Base-by-base conservation (phyloP, 2,329 filamentous ascomycete genomes). In the Sclerotinia glacialis region DNA sequence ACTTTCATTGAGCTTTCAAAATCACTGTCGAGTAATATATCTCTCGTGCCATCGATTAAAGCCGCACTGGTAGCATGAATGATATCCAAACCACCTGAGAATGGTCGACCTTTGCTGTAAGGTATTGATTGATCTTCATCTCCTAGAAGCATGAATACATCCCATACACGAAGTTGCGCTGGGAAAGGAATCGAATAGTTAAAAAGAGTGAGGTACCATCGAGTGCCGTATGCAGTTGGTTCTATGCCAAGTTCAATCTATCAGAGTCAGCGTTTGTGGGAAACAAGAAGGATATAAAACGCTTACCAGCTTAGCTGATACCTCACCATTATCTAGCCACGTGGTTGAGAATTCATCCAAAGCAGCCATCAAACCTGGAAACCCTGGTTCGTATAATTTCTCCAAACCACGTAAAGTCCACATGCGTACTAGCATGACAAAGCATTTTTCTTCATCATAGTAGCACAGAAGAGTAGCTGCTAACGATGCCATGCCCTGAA, bases 1-100 rank as follows among this genome's bases (percentile, higher is more conserved):
- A 93, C 90, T 80, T 97, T 98, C 95, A 99, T 99, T 56, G 91
- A 91, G 74, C 96, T 96, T 77, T 99, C 95, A 78, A 98, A 99
- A 77, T 99, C 95, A 23, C 91, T 92, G 74, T 96, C 93, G 7
- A 97, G 82, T 42, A 99, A 83, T 62, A 96, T 92, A 69, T 97
- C 92, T 47, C 92, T 85, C 71, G 95, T 91, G 23, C 92, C 93
- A 76, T 97, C 92, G 58, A 98, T 93, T 37, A 99, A 83, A 2
- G 95, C 94, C 3, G 93, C 91, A 69, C 90, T 91, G 7, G 93
- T 90, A 14, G 95, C 94, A 78, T 99, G 95, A 61, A 99, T 81
- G 46, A 98, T 85, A 74, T 96, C 93, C 46, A 98, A 83, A 63
- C 92, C 90, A 49, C 86, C 84, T 72, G 84, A 81, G 72, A 87